Evolutionary conservation across 2,329 filamentous ascomycete species (phyloP).

Genomic region (Exserohilum turcica): DNA sequence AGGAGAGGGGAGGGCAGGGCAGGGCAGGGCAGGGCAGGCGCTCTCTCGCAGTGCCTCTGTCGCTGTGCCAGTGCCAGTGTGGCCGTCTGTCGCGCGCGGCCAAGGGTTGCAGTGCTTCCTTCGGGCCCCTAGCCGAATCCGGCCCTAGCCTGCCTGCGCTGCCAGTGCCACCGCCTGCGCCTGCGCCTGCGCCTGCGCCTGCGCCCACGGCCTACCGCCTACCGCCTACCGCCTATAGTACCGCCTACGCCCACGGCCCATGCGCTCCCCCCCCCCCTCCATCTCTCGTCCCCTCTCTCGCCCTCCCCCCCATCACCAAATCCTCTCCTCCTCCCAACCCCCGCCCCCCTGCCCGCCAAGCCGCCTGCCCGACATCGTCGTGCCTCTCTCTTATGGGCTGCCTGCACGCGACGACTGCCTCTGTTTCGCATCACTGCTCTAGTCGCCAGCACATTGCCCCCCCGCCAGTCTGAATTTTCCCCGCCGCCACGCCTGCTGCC

Average conservation of each 20-base stretch:
- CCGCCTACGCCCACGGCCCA: background rate
- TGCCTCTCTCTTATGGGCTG: background rate
- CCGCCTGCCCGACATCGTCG: conserved; percentile 6
- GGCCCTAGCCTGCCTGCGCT: conserved; percentile 18
- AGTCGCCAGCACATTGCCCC: conserved; percentile 16
- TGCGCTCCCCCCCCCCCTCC: background rate
- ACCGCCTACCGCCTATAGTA: no score
- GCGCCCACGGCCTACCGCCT: background rate
- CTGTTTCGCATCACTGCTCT: conserved; percentile 19
- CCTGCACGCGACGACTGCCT: conserved; percentile 3
- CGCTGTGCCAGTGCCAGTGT: no score
- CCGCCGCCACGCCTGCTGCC: conserved; percentile 3
- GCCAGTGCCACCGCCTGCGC: conserved; percentile 11
- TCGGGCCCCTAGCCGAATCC: conserved; percentile 27
- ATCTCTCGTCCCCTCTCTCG: no score
- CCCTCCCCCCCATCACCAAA: no score
- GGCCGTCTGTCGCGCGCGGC: no score
- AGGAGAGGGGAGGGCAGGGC: conserved; percentile 9
- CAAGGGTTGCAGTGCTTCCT: conserved; percentile 14
- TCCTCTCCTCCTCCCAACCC: background rate
- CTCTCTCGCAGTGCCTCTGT: background rate
- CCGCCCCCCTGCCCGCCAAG: conserved; percentile 8
- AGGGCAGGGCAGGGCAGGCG: conserved; percentile 14
- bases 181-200: conserved; percentile 1
- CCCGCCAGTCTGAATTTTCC: conserved; percentile 14